Conservation (phyloP, 139 green algal species). For the Tetraselmis chui region DNA sequence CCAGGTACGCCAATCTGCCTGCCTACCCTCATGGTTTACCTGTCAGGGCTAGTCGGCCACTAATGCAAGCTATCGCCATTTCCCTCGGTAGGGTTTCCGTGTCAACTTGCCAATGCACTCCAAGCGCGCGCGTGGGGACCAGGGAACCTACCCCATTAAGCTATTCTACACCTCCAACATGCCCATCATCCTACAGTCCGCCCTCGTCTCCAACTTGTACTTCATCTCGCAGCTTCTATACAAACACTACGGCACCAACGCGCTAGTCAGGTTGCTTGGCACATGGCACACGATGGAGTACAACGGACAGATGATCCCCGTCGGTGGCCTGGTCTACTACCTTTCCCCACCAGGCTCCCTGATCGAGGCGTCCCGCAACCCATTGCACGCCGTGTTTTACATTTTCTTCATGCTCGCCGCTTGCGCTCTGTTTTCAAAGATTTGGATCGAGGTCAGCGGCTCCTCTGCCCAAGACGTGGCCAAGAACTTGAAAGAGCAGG, state of each 20-base stretch:
- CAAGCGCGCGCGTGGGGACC: constrained; percentile 80
- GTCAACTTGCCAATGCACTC: constrained; percentile 94
- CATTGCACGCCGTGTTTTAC: constrained; percentile 96
- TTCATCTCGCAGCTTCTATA: constrained; percentile 99
- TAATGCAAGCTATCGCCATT: neutral
- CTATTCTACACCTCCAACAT: constrained; percentile 99
- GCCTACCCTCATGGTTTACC: neutral
- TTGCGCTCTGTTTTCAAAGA: constrained; percentile 99
- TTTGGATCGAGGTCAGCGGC: constrained; percentile 98
- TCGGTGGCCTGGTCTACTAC: constrained; percentile 98
- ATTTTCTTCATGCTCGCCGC: constrained; percentile 95
- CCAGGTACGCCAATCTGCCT: constrained; percentile 46
- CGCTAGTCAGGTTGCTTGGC: constrained; percentile 85
- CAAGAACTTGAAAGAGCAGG: constrained; percentile 95
- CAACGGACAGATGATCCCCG: constrained; percentile 69
- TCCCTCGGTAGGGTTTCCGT: constrained; percentile 76
- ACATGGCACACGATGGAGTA: constrained; percentile 47
- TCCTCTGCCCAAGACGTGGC: constrained; percentile 89
- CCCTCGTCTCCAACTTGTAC: constrained; percentile 98
- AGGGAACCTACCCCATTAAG: constrained; percentile 97
- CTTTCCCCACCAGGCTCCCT: constrained; percentile 86
- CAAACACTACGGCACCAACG: constrained; percentile 88
- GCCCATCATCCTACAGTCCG: constrained; percentile 99
- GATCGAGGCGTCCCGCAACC: constrained; percentile 66
- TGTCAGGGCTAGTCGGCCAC: too few relatives aligned